These are phyloP conservation scores for Sutorius australiensis DNA, from an alignment of 768 basidiomycete species.

Conservation along the genomic window DNA sequence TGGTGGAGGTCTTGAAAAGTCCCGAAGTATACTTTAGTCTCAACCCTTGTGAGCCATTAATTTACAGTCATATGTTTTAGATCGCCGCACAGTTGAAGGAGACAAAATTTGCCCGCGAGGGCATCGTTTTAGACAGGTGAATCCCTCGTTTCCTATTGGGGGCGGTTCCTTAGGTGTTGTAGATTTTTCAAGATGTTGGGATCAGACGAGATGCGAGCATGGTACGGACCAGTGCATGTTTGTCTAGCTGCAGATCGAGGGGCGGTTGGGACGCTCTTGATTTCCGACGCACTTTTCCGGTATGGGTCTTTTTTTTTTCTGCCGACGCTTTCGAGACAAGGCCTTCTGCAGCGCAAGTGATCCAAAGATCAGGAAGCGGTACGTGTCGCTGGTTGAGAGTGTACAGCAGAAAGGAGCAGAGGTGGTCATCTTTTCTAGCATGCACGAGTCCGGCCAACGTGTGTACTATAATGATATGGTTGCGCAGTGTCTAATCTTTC, in stretches of 20 bases:
- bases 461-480: slow-evolving; percentile 29
- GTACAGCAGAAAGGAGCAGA: slow-evolving; percentile 88
- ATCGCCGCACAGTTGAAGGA: slow-evolving; percentile 77
- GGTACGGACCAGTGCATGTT: slow-evolving; percentile 98
- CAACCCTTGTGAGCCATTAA: not conserved
- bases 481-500: not conserved
- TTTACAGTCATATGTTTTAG: slow-evolving; percentile 35
- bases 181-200: slow-evolving; percentile 99
- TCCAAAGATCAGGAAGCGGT: slow-evolving; percentile 71
- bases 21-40: slow-evolving; percentile 66
- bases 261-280: slow-evolving; percentile 89
- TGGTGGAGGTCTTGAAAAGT: slow-evolving; percentile 91
- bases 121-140: slow-evolving; percentile 85
- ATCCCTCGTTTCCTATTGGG: not conserved
- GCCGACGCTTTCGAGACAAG: not conserved
- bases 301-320: slow-evolving; percentile 29
- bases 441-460: slow-evolving; percentile 99
- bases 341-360: slow-evolving; percentile 64
- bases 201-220: slow-evolving; percentile 90
- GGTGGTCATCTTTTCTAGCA: slow-evolving; percentile 95
- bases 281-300: slow-evolving; percentile 95
- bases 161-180: not conserved
- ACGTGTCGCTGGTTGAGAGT: slow-evolving; percentile 83
- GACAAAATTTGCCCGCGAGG: slow-evolving; percentile 95
- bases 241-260: slow-evolving; percentile 87